These are phyloP conservation scores for Epichloe sibirici DNA, from an alignment of 2,329 filamentous ascomycete genomes.

Conservation along the genomic window DNA sequence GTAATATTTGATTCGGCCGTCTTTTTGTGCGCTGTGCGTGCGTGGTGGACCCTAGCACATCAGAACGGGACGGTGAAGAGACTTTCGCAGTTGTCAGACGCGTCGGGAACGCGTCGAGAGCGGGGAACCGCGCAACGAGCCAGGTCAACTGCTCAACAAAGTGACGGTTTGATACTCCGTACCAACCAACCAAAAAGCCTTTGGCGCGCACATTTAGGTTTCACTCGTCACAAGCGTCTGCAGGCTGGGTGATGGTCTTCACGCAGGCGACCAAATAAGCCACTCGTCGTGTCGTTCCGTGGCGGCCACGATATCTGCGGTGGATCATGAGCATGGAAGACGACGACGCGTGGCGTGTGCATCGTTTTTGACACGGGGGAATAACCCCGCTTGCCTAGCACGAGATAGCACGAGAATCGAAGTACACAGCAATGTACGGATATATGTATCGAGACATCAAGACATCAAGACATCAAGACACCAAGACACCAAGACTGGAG, in stretches of 20 bases:
- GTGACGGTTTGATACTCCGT: background rate
- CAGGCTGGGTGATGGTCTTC: background rate
- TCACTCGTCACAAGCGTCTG: background rate
- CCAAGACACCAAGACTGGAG: too few species aligned
- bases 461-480: too few species aligned
- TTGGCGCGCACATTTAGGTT: background rate
- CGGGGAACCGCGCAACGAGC: background rate
- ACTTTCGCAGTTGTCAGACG: background rate
- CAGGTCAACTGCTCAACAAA: too few species aligned
- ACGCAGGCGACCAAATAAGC: background rate
- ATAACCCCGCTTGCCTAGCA: background rate
- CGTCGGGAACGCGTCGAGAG: background rate
- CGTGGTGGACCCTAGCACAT: background rate
- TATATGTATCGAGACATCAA: too few species aligned
- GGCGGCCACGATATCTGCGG: conserved; percentile 1
- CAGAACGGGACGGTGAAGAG: background rate
- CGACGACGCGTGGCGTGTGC: background rate
- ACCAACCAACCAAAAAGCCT: background rate
- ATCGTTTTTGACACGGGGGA: background rate
- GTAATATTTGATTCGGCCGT: background rate
- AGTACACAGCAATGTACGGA: background rate
- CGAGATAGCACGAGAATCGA: too few species aligned
- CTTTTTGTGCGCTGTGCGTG: background rate
- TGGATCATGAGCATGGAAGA: background rate
- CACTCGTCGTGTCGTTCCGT: background rate